Evolutionary conservation across 31 red algal species (phyloP), one percentile per base, ranked within the genome.

Genomic region (Endocladia muricata): DNA sequence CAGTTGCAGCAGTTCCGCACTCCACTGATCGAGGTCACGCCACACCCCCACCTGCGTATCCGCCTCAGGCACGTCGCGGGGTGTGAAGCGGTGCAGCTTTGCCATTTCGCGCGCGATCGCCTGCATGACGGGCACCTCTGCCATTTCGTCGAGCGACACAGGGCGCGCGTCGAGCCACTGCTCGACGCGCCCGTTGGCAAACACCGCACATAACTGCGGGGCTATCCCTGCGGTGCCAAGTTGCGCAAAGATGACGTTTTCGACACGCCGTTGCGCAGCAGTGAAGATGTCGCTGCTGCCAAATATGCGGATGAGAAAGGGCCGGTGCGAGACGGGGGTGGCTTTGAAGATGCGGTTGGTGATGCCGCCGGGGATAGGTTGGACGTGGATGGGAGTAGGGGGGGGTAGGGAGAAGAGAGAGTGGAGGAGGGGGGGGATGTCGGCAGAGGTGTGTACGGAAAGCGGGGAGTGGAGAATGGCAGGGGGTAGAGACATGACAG

Each of bases 251-350:
- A 97, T 40, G 2, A 42, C 51, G 55, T 88, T 92, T 59, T 97
- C 94, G 15, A 48, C 1, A 5, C 19, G 55, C 28, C 94, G 74
- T 41, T 59, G 35, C 7, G n/a, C 44, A n/a, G 70, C 55, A 32
- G 85, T 84, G 63, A 97, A 84, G 17, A 92, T 56, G 34, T 82
- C 73, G 26, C 52, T 42, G 35, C 55, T 62, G 39, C 94, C 94
- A 64, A 92, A 97, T 36, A 97, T 72, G 11, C 94, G 88, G 2
- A 97, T 64, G 39, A 96, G 73, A n/a, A 97, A 81, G n/a, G 41
- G 39, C 3, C 40, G 44, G 17, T 34, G 29, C 30, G 15, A 34
- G 22, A 72, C 42, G 7, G 33, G 38, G 41, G 71, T 54, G 38
- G 74, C 67, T 48, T 75, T 76, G 66, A 67, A 94, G 37, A 94